Conservation (phyloP, 257 asterid genomes). For the Fraxinus excelsior region DNA sequence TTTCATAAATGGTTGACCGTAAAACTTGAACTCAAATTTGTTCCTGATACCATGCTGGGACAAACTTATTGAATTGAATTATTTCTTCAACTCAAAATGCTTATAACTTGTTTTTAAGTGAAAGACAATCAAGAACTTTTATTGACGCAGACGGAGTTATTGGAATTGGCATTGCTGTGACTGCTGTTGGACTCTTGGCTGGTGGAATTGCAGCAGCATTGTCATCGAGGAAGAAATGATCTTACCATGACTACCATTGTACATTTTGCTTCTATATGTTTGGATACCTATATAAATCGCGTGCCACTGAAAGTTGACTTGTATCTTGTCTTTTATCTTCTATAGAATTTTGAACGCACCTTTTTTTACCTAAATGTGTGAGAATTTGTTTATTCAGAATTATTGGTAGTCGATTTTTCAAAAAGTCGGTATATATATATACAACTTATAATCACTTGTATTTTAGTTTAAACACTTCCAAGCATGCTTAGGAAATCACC, state of each 20-base stretch:
- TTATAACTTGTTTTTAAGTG: background rate
- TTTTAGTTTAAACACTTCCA: background rate
- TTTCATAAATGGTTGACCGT: too few relatives aligned
- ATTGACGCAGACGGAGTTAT: conserved; percentile 62
- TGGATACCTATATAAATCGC: background rate
- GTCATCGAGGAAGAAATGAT: conserved; percentile 67
- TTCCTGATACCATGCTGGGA: too few relatives aligned
- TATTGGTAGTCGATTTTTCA: background rate
- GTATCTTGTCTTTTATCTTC: background rate
- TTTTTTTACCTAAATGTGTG: background rate
- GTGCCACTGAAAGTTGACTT: background rate
- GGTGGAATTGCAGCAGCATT: conserved; percentile 81
- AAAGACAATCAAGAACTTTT: background rate
- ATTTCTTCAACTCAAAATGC: too few relatives aligned
- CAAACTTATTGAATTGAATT: too few relatives aligned
- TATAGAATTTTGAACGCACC: background rate
- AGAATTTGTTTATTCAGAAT: too few relatives aligned
- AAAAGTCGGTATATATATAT: too few relatives aligned
- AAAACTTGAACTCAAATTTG: too few relatives aligned
- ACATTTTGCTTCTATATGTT: background rate
- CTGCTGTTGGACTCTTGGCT: conserved; percentile 75
- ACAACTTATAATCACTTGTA: background rate
- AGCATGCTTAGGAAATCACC: background rate
- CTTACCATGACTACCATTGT: background rate
- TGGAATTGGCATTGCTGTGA: conserved; percentile 87